These are phyloP conservation scores for Leccinum disarticulatum DNA, from an alignment of 768 basidiomycete species.

Conservation along the genomic window DNA sequence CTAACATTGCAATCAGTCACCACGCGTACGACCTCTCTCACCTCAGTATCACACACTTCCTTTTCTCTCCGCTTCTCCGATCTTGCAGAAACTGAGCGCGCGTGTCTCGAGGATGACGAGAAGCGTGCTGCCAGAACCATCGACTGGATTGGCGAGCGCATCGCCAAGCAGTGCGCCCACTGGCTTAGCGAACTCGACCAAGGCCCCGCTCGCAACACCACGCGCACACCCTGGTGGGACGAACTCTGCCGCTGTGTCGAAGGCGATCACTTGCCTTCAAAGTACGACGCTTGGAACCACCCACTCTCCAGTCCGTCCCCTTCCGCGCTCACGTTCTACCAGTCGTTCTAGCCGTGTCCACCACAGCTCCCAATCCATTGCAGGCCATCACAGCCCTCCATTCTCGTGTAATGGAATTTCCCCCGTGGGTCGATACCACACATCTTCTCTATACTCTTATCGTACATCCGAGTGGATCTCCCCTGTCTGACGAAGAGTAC, in stretches of 20 bases:
- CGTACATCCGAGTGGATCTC: conserved; percentile 68
- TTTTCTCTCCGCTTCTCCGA: conserved; percentile 82
- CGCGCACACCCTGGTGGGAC: conserved; percentile 84
- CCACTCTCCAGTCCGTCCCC: conserved; percentile 67
- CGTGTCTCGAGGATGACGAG: conserved; percentile 78
- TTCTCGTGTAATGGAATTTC: conserved; percentile 63
- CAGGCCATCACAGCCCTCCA: conserved; percentile 79
- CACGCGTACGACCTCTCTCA: conserved; percentile 72
- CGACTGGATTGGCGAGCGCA: conserved; percentile 82
- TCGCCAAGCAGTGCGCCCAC: conserved; percentile 56
- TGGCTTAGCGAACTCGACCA: conserved; percentile 73
- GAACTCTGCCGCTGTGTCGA: conserved; percentile 76
- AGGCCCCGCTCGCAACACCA: conserved; percentile 36
- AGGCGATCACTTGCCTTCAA: conserved; percentile 72
- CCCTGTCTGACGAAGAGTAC: conserved; percentile 77
- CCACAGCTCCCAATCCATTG: conserved; percentile 76
- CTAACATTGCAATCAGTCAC: conserved; percentile 52
- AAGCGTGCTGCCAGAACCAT: conserved; percentile 75
- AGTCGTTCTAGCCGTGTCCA: conserved; percentile 85
- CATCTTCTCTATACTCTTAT: conserved; percentile 74
- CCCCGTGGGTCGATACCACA: conserved; percentile 77
- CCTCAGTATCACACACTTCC: conserved; percentile 66
- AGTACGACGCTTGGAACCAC: conserved; percentile 82
- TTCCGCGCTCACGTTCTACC: conserved; percentile 13
- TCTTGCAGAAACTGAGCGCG: conserved; percentile 66